Base-by-base conservation (phyloP, 495 filamentous ascomycete genomes). In the Neurospora sp. region DNA sequence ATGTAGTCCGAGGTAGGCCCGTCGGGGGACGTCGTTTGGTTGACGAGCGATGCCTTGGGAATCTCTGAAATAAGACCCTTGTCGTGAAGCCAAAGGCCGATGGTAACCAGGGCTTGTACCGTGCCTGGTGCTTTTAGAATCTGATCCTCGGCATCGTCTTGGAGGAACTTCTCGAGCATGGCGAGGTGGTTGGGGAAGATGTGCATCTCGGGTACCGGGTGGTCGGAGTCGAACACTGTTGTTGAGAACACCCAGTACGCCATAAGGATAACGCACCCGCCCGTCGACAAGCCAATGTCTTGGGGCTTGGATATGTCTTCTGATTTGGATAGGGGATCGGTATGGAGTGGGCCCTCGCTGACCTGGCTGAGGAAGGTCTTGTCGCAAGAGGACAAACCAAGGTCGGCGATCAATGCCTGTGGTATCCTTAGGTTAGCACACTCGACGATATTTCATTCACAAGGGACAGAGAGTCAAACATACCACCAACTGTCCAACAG, bases 401-500 rank as follows among this genome's bases (percentile, higher is more conserved):
- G 84, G 78, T 97, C 93, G 69, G 87, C 86, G 22, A 91, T 89
- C 27, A 96, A 83, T 48, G 92, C 90, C 90, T 93, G 70, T 31
- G 17, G 40, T 17, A 71, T 71, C 40, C 44, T 45, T 70, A 1
- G 48, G 70, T 73, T 38, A 73, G 71, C 71, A 1, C 39, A 70
- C 74, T 78, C 39, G n/a, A 16, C 40, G 4, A 68, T 44, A 53
- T 7, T 69, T 70, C 8, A 7, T 20, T 17, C 17, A 31, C 41
- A 4, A 16, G 53, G 22, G 22, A 35, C 16, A 59, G 8, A 10
- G 14, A 59, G 17, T 35, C 68, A 22, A 59, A 86, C 90, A 73
- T 84, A 93, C 91, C 70, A 89, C 88, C 61, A 97, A 84, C 76
- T 94, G 92, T 6, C 92, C 92, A 69, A 93, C 85, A n/a, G 92